These are phyloP conservation scores for Xerophyta viscosa DNA, from an alignment of 106 monocot genomes.

Conservation along the genomic window DNA sequence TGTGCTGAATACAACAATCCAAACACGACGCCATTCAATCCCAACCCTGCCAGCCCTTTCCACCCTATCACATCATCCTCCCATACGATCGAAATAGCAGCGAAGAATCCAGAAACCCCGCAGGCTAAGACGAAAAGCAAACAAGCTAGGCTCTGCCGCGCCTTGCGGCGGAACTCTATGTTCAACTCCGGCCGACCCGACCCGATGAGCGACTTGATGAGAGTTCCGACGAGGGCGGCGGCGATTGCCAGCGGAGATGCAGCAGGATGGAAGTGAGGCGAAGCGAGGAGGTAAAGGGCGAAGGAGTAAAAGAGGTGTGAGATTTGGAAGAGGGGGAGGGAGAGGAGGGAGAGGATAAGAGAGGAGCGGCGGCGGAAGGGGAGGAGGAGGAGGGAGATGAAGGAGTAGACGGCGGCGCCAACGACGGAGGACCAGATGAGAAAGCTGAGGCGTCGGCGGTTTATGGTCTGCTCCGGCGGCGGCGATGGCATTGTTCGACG, in stretches of 20 bases:
- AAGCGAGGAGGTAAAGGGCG: slow-evolving; percentile 25
- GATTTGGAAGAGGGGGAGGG: slow-evolving; percentile 16
- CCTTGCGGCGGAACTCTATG: slow-evolving; percentile 18
- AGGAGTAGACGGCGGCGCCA: slow-evolving; percentile 32
- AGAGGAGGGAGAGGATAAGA: slow-evolving; percentile 15
- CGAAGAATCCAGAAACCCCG: slow-evolving; percentile 40
- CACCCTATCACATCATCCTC: slow-evolving; percentile 12
- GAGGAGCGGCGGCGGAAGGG: slow-evolving; percentile 2
- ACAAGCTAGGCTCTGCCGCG: slow-evolving; percentile 11
- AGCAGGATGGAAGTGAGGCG: slow-evolving; percentile 24
- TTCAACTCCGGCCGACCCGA: slow-evolving; percentile 9
- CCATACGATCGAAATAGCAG: slow-evolving; percentile 30
- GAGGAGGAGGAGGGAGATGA: slow-evolving; percentile 18
- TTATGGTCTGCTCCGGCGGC: slow-evolving; percentile 28
- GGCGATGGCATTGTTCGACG: background rate
- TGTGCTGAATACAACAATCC: slow-evolving; percentile 53
- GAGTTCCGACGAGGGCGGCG: slow-evolving; percentile 17
- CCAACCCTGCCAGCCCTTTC: slow-evolving; percentile 23
- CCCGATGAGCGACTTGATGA: slow-evolving; percentile 28
- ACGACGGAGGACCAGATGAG: slow-evolving; percentile 72
- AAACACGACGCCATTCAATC: slow-evolving; percentile 48
- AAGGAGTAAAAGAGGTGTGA: slow-evolving; percentile 27
- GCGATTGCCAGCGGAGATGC: slow-evolving; percentile 25
- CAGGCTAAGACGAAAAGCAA: slow-evolving; percentile 26
- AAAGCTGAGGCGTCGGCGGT: slow-evolving; percentile 67